Base-by-base conservation (phyloP, 2,329 filamentous ascomycete species). In the Aspergillus tubingensis region DNA sequence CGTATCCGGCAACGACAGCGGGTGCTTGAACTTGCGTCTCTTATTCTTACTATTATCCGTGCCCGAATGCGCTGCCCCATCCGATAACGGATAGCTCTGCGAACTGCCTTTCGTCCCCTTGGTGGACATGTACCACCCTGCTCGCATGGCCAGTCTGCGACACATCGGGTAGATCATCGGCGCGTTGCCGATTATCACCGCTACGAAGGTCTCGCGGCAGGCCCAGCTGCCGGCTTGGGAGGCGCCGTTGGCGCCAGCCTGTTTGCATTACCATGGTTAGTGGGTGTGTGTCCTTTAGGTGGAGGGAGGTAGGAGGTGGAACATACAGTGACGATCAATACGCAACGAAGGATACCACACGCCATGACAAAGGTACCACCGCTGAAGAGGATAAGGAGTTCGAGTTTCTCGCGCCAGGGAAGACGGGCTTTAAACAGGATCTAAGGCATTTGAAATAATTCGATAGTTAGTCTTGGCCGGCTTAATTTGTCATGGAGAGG, bases 331-430 rank as follows among this genome's bases (percentile, higher is more conserved):
- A 84, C 59, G 50, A 86, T 84, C 6, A 83, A 70, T 4, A 83
- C 77, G 56, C 81, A 83, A 44, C 85, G 82, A 8, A 87, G 72
- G 58, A 86, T 80, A 3, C 81, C 83, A 19, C 81, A 81, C 43
- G 82, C 77, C 65, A 84, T 85, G 51, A 86, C 81, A 65, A 87
- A 85, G 11, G 82, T 66, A 5, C 83, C 85, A 11, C 83, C 83
- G 38, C 80, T 80, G 68, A 86, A 87, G 15, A 88, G 76, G 4
- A 85, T 61, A 2, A 84, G 74, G 0, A 87, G 74, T 3, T 81
- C 79, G 1, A 82, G 64, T 66, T 87, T 88, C 65, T 82, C 83
- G 5, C 74, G 70, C 19, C 77, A 75, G 8, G 73, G 76, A 5
- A 88, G 74, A 4, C 78, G 79, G 0, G 84, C 80, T 59, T 76